Percentiles rank a stretch among this genome's conserved stretches.
These are phyloP conservation scores for Nakataea oryzae DNA, from an alignment of 2,329 filamentous ascomycete genomes.

Conservation along the genomic window DNA sequence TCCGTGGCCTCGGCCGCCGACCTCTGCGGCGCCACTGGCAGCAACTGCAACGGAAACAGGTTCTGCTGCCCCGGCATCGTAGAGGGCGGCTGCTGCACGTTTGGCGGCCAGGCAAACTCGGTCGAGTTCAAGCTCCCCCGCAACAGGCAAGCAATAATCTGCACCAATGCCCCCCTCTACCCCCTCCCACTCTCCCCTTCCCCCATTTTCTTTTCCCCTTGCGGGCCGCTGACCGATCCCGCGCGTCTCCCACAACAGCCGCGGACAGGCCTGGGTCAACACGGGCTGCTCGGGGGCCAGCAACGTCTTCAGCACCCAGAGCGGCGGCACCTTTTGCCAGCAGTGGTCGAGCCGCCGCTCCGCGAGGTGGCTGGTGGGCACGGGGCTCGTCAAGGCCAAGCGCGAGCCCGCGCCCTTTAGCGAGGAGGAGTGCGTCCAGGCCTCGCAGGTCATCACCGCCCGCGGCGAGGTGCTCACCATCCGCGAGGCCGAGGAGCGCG, in stretches of 20 bases:
- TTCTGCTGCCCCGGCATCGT: background rate
- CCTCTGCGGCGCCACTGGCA: background rate
- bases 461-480: background rate
- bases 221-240: background rate
- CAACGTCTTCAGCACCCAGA: background rate
- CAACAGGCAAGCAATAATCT: background rate
- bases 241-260: background rate
- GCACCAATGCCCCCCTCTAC: too few species aligned
- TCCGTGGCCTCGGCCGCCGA: slow-evolving; percentile 1
- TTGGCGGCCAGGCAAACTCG: background rate
- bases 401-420: background rate
- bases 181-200: too few species aligned
- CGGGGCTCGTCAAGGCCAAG: background rate
- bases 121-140: background rate
- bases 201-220: background rate
- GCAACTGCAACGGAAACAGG: background rate
- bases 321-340: background rate
- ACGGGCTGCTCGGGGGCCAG: background rate
- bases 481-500: background rate
- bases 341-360: background rate
- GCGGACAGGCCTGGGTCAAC: background rate
- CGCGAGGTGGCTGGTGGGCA: background rate
- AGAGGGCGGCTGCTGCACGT: background rate
- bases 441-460: background rate
- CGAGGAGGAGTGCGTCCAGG: background rate